Base-by-base conservation (phyloP, 2,329 filamentous ascomycete species). In the Xylariales sp. region DNA sequence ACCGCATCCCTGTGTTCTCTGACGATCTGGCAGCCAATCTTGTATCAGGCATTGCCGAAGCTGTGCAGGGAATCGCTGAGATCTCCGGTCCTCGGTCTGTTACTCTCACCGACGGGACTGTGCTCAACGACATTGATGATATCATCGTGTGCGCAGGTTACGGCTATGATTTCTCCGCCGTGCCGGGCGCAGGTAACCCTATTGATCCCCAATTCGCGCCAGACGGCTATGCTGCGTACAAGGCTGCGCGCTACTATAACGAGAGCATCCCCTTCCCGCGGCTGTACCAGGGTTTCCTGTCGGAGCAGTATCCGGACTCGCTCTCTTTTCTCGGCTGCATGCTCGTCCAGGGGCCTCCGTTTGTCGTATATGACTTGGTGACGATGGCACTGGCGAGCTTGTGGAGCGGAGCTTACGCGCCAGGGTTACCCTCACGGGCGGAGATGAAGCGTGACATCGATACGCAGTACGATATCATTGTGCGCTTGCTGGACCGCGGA, bases 371-470 rank as follows among this genome's bases (percentile, higher is more conserved):
- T 14, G 34, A 37, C 15, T 27, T 37, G 23, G 17, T 18, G 5
- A 20, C 34, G n/a, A 37, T 37, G 34, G 34, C 34, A 16, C 19
- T 37, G 34, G 34, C 34, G 12, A 20, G 16, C 25, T 7, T 37
- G 6, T 37, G 34, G 34, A 15, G 14, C 12, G 34, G 34, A 10
- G n/a, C 7, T 11, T 16, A n/a, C n/a, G n/a, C n/a, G n/a, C n/a
- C 23, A 13, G 4, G 24, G 5, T 5, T 8, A 13, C 34, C 34
- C 8, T 12, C 34, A 7, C 14, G 10, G 5, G 11, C 6, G 13
- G 23, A 19, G 34, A 23, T 37, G 15, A 11, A 11, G 6, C 13
- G n/a, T 13, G 34, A 29, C 16, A 29, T 37, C 17, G 17, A 37
- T 4, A 27, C 34, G 12, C 34, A 37, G 24, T 37, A 37, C 16